A percentile compares a stretch with the other conserved stretches of the same genome.
Conservation (phyloP, 2,329 filamentous ascomycete species). For the Penicillium fuscoglaucum region DNA sequence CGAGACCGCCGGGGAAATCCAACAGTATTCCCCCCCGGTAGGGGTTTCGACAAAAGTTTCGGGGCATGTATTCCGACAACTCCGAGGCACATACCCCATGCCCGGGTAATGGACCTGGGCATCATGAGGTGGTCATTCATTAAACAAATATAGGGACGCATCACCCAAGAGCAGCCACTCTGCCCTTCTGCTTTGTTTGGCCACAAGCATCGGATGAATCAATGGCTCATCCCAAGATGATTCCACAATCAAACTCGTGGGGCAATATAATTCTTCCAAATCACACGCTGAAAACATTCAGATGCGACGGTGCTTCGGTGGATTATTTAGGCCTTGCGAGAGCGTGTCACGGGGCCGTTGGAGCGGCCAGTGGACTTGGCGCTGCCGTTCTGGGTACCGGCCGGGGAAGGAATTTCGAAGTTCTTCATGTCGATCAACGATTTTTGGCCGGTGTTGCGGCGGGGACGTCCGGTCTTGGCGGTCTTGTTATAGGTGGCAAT, state of each 20-base stretch:
- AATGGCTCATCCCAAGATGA: conserved; percentile 5
- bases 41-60: conserved; percentile 12
- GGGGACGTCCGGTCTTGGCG: conserved; percentile 44
- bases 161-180: conserved; percentile 21
- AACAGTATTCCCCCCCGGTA: conserved; percentile 11
- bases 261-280: background rate
- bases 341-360: conserved; percentile 48
- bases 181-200: conserved; percentile 10
- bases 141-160: conserved; percentile 27
- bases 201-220: background rate
- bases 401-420: conserved; percentile 58
- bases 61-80: conserved; percentile 9
- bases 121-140: conserved; percentile 31
- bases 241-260: background rate
- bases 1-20: conserved; percentile 7
- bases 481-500: conserved; percentile 87
- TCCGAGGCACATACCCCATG: conserved; percentile 24
- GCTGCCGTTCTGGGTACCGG: conserved; percentile 30
- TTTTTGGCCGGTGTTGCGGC: conserved; percentile 71
- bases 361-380: conserved; percentile 42
- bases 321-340: conserved; percentile 47
- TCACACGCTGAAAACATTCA: conserved; percentile 1
- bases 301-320: background rate
- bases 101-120: conserved; percentile 21
- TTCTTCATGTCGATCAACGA: conserved; percentile 80